Evolutionary conservation across 129 eudicot genomes (phyloP).

Genomic region (Helianthus annuus): DNA sequence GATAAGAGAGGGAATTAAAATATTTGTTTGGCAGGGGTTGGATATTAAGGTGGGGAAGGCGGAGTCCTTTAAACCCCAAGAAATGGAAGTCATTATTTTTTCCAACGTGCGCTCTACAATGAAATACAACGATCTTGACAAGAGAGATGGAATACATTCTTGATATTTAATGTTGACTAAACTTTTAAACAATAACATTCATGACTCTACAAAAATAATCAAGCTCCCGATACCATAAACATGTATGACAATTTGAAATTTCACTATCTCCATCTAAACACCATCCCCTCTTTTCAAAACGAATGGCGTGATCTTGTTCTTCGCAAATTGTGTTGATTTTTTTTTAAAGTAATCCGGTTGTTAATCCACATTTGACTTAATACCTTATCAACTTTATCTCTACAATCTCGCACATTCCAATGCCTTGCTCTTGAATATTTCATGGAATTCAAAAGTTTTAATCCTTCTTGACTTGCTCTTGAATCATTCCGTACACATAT

Average conservation of each 20-base stretch:
- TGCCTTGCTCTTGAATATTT: background rate
- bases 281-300: background rate
- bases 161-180: background rate
- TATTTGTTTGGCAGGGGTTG: too few relatives aligned
- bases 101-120: too few relatives aligned
- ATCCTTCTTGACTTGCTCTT: conserved; percentile 1
- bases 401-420: conserved; percentile 15
- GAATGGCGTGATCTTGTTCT: background rate
- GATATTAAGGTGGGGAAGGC: too few relatives aligned
- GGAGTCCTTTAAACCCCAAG: too few relatives aligned
- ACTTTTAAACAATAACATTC: background rate
- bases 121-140: too few relatives aligned
- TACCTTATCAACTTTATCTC: conserved; percentile 1
- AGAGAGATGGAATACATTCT: background rate
- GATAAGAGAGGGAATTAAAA: too few relatives aligned
- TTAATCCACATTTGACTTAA: conserved; percentile 20
- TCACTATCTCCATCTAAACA: background rate
- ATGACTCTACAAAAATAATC: background rate
- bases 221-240: conserved; percentile 31
- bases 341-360: conserved; percentile 4
- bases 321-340: background rate
- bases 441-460: background rate
- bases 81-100: too few relatives aligned
- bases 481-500: background rate
- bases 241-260: conserved; percentile 12